Evolutionary conservation across 2,329 filamentous ascomycete genomes (phyloP), one percentile per base, ranked within the genome.

Genomic region (Fusarium algeriense): DNA sequence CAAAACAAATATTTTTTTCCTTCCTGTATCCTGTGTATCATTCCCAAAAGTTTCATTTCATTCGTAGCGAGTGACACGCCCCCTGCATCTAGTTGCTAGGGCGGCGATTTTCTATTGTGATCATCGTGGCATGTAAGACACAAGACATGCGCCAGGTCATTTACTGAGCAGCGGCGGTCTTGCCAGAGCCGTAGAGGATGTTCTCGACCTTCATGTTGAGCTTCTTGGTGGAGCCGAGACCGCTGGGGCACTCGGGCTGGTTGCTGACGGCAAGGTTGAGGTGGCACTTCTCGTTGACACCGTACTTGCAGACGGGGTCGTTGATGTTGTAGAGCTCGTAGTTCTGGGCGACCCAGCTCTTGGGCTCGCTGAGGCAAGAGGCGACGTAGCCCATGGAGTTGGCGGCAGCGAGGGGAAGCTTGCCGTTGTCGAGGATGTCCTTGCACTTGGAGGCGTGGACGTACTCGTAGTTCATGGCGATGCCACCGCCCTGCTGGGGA

Each of bases 351-450:
- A 88, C 84, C 83, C 84, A 89, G 80, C 81, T 87, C 73, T 80
- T 78, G 38, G 80, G 75, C 69, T 83, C 72, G 17, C 76, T 77
- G 15, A 87, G 79, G 77, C 87, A 88, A 65, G 79, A 80, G 55
- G 82, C 76, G 11, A 88, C 75, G 69, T 82, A 88, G 79, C 86
- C 85, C 82, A 89, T 88, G 80, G 84, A 86, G 83, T 89, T 89
- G 74, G 86, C 76, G 5, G 87, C 87, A 55, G 82, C 83, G 50
- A 90, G 83, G 10, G 87, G 85, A 40, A 90, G 80, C 80, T 86
- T 87, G 78, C 80, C 78, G 53, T 80, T 82, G 55, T 84, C 75
- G 66, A 91, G 81, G 59, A 90, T 81, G 74, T 82, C 76, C 45
- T 79, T 76, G 78, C 88, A 90, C 60, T 86, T 81, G 53, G 80